Evolutionary conservation across 768 basidiomycete genomes (phyloP).

Genomic region (Suillus plorans): DNA sequence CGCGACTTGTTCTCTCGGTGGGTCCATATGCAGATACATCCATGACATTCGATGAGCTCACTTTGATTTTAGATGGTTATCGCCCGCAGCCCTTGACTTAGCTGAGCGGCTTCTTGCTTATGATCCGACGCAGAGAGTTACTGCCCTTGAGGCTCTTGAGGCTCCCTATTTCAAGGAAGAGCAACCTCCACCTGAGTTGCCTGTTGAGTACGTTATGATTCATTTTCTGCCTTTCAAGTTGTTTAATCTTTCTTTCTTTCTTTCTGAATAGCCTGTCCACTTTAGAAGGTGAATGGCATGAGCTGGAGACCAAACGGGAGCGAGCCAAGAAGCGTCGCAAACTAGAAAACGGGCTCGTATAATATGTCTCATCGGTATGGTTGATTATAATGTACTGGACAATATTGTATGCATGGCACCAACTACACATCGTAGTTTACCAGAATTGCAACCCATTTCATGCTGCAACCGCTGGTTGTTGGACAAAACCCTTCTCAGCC

Average conservation of each 20-base stretch:
- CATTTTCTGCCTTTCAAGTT: not conserved
- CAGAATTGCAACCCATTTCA: constrained; percentile 11
- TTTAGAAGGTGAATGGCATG: constrained; percentile 96
- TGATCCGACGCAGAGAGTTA: constrained; percentile 74
- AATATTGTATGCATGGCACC: constrained; percentile 15
- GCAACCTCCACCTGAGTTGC: constrained; percentile 68
- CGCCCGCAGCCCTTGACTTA: constrained; percentile 82
- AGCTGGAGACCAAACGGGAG: constrained; percentile 93
- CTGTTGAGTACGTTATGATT: constrained; percentile 63
- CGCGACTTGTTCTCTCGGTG: constrained; percentile 85
- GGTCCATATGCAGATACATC: constrained; percentile 15
- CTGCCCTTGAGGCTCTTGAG: constrained; percentile 77
- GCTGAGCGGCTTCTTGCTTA: constrained; percentile 81
- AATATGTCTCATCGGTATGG: constrained; percentile 7
- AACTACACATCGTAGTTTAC: constrained; percentile 10
- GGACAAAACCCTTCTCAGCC: constrained; percentile 68
- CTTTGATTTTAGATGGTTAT: constrained; percentile 64
- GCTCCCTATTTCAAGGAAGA: constrained; percentile 85
- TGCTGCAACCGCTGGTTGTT: constrained; percentile 25
- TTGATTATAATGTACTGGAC: constrained; percentile 29
- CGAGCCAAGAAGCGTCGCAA: constrained; percentile 77
- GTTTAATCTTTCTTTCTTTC: constrained; percentile 12
- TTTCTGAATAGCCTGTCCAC: constrained; percentile 57
- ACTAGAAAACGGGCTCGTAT: constrained; percentile 45
- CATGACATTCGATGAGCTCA: constrained; percentile 1